Evolutionary conservation across 1,139 yeast species (phyloP).

Genomic region (Saccharomyces hybrid): DNA sequence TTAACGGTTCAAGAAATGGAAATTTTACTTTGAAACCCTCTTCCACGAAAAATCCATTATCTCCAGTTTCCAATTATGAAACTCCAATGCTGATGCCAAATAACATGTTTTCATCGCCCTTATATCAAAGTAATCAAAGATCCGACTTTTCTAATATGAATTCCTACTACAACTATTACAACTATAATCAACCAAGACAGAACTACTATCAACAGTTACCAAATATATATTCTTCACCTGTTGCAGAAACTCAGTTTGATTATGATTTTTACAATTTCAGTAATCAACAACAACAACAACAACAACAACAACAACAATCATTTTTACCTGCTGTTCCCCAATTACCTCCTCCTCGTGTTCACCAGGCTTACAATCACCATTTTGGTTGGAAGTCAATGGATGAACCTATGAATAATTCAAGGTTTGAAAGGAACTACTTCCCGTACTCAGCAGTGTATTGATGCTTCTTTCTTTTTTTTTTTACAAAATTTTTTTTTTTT

Average conservation of each 20-base stretch:
- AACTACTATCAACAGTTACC: constrained; percentile 2
- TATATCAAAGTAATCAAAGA: constrained; percentile 7
- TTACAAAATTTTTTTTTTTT: neutral
- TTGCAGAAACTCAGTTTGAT: constrained; percentile 10
- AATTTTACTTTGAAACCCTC: constrained; percentile 10
- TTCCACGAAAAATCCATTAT: constrained; percentile 11
- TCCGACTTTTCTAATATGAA: constrained; percentile 7
- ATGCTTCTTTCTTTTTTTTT: too few relatives aligned
- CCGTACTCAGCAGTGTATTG: constrained; percentile 5
- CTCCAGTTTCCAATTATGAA: constrained; percentile 17
- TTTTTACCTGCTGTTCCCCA: neutral
- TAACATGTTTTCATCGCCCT: constrained; percentile 23
- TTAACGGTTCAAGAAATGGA: neutral
- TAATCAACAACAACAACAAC: constrained; percentile 1
- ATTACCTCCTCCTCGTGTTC: neutral
- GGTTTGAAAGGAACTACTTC: neutral
- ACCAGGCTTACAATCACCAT: neutral
- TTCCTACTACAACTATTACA: neutral
- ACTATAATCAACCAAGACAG: constrained; percentile 1
- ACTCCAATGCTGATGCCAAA: constrained; percentile 15
- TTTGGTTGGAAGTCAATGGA: neutral
- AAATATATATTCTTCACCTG: constrained; percentile 1
- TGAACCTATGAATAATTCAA: neutral
- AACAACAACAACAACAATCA: neutral
- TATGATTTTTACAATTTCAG: constrained; percentile 17